Percentiles rank a stretch among this genome's conserved stretches.
These are phyloP conservation scores for Zasmidium citrigriseum DNA, from an alignment of 2,329 filamentous ascomycete genomes.

Conservation along the genomic window DNA sequence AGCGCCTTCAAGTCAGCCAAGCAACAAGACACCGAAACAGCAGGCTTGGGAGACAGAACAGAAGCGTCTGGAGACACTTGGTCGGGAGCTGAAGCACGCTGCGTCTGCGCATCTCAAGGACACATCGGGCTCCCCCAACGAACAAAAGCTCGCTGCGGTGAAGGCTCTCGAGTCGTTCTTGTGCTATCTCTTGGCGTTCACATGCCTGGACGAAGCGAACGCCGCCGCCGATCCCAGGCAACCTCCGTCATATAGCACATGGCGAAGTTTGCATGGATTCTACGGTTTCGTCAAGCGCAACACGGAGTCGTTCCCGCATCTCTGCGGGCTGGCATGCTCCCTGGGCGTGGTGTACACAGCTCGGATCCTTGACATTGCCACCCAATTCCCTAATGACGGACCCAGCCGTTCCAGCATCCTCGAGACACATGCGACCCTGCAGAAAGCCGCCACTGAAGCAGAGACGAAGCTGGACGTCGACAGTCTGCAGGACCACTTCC, in stretches of 20 bases:
- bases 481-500: slow-evolving; percentile 39
- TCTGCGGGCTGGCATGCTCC: slow-evolving; percentile 44
- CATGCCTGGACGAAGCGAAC: slow-evolving; percentile 30
- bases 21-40: slow-evolving; percentile 33
- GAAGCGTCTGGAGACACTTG: slow-evolving; percentile 42
- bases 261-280: slow-evolving; percentile 31
- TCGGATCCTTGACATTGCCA: slow-evolving; percentile 34
- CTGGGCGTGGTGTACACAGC: slow-evolving; percentile 43
- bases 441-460: slow-evolving; percentile 19
- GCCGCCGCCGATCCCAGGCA: slow-evolving; percentile 28
- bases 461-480: slow-evolving; percentile 36
- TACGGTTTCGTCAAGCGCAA: slow-evolving; percentile 29
- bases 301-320: slow-evolving; percentile 30
- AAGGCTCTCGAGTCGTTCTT: slow-evolving; percentile 49
- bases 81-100: slow-evolving; percentile 50
- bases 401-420: slow-evolving; percentile 12
- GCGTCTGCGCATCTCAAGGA: slow-evolving; percentile 37
- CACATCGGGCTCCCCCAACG: slow-evolving; percentile 8
- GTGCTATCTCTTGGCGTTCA: slow-evolving; percentile 38
- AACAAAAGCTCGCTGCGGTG: slow-evolving; percentile 37
- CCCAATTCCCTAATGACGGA: slow-evolving; percentile 9
- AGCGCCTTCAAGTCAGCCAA: slow-evolving; percentile 24
- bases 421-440: slow-evolving; percentile 20
- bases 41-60: slow-evolving; percentile 41
- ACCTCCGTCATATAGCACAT: slow-evolving; percentile 22